A percentile compares a stretch with the other conserved stretches of the same genome.
Evolutionary conservation across 2,329 filamentous ascomycete genomes (phyloP).

Genomic region (Amauroascus verrucosus): DNA sequence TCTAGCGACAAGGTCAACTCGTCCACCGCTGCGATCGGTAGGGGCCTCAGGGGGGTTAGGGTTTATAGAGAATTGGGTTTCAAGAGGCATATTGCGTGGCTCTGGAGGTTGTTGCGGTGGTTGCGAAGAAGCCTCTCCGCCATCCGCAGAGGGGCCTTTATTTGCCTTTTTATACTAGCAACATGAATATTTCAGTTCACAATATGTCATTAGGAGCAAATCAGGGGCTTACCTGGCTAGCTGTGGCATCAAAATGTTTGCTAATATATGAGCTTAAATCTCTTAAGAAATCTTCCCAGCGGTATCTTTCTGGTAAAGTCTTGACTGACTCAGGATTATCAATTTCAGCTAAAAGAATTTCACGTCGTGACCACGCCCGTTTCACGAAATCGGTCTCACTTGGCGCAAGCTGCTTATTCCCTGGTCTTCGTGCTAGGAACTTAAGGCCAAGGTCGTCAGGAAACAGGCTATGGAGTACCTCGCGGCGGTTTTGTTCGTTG

Average conservation of each 20-base stretch:
- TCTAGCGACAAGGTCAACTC: slow-evolving; percentile 39
- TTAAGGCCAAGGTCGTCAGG: slow-evolving; percentile 46
- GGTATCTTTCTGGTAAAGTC: slow-evolving; percentile 48
- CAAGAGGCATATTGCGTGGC: slow-evolving; percentile 29
- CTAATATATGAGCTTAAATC: slow-evolving; percentile 50
- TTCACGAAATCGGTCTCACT: slow-evolving; percentile 52
- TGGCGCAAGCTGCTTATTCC: slow-evolving; percentile 44
- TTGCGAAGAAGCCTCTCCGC: slow-evolving; percentile 16
- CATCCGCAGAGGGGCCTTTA: slow-evolving; percentile 31
- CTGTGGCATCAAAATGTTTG: slow-evolving; percentile 47
- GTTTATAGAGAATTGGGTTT: slow-evolving; percentile 34
- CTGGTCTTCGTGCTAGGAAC: slow-evolving; percentile 46
- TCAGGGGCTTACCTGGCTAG: slow-evolving; percentile 33
- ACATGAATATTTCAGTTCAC: slow-evolving; percentile 14
- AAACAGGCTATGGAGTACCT: slow-evolving; percentile 51
- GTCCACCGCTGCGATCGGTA: slow-evolving; percentile 30
- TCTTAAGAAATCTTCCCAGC: slow-evolving; percentile 54
- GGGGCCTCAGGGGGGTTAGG: slow-evolving; percentile 31
- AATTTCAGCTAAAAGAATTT: slow-evolving; percentile 48
- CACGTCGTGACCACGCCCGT: slow-evolving; percentile 44
- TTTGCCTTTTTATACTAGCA: slow-evolving; percentile 30
- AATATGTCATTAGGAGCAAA: neutral
- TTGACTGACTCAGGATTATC: slow-evolving; percentile 41
- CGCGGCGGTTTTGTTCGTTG: slow-evolving; percentile 45
- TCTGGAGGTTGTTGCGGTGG: slow-evolving; percentile 21